Conservation (phyloP, 768 basidiomycete genomes). For the Suillus cothurnatus region DNA sequence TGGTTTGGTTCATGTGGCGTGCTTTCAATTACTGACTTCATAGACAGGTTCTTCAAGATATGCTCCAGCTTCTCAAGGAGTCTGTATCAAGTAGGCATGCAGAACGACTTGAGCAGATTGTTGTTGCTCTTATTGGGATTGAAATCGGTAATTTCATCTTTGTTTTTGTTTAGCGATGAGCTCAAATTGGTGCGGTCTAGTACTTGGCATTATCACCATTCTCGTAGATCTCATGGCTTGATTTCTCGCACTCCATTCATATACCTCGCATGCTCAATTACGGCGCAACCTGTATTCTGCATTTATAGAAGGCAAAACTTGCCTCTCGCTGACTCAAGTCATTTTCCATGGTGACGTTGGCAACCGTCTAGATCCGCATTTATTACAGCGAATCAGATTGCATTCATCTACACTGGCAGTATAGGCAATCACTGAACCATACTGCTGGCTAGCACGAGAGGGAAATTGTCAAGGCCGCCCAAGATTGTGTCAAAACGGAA, state of each 20-base stretch:
- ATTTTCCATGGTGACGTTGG: neutral
- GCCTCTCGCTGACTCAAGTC: neutral
- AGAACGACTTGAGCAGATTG: constrained; percentile 90
- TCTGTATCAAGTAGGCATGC: constrained; percentile 90
- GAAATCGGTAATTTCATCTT: constrained; percentile 63
- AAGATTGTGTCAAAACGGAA: neutral
- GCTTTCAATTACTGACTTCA: constrained; percentile 10
- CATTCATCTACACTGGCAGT: neutral
- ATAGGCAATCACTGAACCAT: neutral
- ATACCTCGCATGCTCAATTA: constrained; percentile 4
- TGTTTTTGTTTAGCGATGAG: neutral
- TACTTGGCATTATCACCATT: constrained; percentile 90
- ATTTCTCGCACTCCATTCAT: neutral
- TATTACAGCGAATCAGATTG: neutral
- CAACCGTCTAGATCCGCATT: neutral
- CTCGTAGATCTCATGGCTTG: constrained; percentile 79
- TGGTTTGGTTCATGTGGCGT: constrained; percentile 23
- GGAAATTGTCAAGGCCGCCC: neutral
- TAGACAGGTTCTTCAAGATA: constrained; percentile 87
- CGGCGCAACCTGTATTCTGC: neutral
- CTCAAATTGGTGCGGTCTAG: constrained; percentile 36
- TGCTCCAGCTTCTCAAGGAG: constrained; percentile 94
- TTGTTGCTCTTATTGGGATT: constrained; percentile 87
- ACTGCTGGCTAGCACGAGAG: neutral
- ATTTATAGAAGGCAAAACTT: neutral